A percentile compares a stretch with the other conserved stretches of the same genome.
phyloP scores from a whole-genome alignment of 1,284 basidiomycete genomes.

The Cutaneotrichosporon cutaneum region DNA sequence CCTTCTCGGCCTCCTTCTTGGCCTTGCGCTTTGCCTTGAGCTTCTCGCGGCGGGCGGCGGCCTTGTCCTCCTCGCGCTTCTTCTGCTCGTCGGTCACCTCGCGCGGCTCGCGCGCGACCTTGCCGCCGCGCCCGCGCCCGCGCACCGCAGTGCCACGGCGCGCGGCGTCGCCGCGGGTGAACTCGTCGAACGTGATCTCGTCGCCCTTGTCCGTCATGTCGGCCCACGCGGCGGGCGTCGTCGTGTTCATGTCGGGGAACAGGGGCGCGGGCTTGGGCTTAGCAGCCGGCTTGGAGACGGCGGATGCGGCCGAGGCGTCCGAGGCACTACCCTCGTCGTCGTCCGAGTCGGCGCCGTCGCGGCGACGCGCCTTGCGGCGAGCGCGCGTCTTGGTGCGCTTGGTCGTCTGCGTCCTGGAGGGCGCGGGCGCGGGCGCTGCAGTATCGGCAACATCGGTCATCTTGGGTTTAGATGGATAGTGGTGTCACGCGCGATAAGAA shows the following conservation, averaged over 20 bases:
- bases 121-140: slow-evolving; percentile 17
- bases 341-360: slow-evolving; percentile 20
- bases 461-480: not conserved
- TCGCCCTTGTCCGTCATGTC: slow-evolving; percentile 21
- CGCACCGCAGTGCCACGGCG: slow-evolving; percentile 12
- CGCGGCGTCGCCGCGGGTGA: slow-evolving; percentile 21
- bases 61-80: slow-evolving; percentile 31
- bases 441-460: slow-evolving; percentile 17
- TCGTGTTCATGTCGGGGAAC: slow-evolving; percentile 32
- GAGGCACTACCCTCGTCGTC: slow-evolving; percentile 11
- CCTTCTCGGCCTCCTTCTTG: slow-evolving; percentile 28
- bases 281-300: not conserved
- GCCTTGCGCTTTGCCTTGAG: slow-evolving; percentile 40
- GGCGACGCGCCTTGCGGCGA: slow-evolving; percentile 22
- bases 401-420: not conserved
- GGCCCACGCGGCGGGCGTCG: slow-evolving; percentile 37
- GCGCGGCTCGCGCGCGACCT: slow-evolving; percentile 26
- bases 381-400: not conserved
- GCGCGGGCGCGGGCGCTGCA: not conserved
- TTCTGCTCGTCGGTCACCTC: slow-evolving; percentile 35
- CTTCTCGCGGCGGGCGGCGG: slow-evolving; percentile 33
- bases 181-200: slow-evolving; percentile 34
- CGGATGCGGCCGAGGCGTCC: slow-evolving; percentile 4
- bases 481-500: not conserved
- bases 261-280: slow-evolving; percentile 11